These are phyloP conservation scores for Debaryomyces fabryi DNA, from an alignment of 1,139 yeast genomes.

Conservation along the genomic window DNA sequence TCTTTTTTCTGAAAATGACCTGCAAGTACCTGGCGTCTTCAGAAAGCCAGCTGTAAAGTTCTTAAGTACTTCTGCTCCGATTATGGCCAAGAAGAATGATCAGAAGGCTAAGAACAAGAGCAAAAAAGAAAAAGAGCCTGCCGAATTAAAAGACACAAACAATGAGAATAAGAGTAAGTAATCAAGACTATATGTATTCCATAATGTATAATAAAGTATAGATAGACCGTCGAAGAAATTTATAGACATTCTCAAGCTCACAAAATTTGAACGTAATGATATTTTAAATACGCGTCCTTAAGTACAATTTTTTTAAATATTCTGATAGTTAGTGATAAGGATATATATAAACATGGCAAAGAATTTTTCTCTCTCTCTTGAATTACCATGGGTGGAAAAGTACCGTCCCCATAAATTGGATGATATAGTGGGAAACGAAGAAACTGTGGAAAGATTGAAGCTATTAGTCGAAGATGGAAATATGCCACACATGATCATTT, in stretches of 20 bases:
- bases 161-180: background rate
- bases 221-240: background rate
- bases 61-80: conserved; percentile 45
- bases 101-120: conserved; percentile 18
- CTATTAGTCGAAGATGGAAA: conserved; percentile 91
- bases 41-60: conserved; percentile 40
- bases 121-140: background rate
- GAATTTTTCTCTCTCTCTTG: conserved; percentile 31
- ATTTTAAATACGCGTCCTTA: conserved; percentile 10
- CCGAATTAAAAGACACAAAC: background rate
- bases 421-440: conserved; percentile 93
- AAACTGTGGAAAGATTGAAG: conserved; percentile 81
- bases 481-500: conserved; percentile 93
- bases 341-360: conserved; percentile 18
- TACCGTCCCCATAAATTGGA: conserved; percentile 79
- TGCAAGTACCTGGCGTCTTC: conserved; percentile 18
- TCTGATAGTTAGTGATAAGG: background rate
- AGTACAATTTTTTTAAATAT: background rate
- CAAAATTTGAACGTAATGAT: background rate
- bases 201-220: background rate
- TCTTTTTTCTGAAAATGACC: conserved; percentile 22
- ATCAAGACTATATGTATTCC: background rate
- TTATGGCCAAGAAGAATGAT: conserved; percentile 26
- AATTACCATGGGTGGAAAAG: conserved; percentile 84
- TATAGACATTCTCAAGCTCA: background rate